Percentiles rank a stretch among this genome's conserved stretches.
These are phyloP conservation scores for Xenoacremonium recifei DNA, from an alignment of 2,329 filamentous ascomycete genomes.

Conservation along the genomic window DNA sequence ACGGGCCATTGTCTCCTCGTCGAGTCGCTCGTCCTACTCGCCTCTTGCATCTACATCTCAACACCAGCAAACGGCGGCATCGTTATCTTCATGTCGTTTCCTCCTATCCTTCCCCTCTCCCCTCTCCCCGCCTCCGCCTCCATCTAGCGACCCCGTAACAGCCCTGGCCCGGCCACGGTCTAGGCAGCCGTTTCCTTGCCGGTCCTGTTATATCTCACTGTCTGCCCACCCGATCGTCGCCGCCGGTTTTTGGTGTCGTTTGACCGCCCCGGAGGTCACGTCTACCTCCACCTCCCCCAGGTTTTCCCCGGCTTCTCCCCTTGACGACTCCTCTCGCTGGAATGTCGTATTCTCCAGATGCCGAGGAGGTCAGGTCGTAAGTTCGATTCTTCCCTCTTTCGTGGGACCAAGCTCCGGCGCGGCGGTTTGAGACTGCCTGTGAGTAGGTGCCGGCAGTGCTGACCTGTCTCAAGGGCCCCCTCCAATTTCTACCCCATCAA, in stretches of 20 bases:
- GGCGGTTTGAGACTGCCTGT: background rate
- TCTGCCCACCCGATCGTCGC: background rate
- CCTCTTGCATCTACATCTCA: background rate
- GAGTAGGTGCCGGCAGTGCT: conserved; percentile 13
- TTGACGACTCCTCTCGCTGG: conserved; percentile 5
- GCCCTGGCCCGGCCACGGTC: background rate
- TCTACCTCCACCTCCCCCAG: conserved; percentile 1
- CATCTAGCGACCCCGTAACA: background rate
- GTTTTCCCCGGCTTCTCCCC: conserved; percentile 11
- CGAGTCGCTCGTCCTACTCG: background rate
- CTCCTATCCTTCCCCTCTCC: background rate
- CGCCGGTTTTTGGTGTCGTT: background rate
- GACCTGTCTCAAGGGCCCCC: conserved; percentile 19
- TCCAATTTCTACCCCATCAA: conserved; percentile 28
- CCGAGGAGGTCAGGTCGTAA: conserved; percentile 28
- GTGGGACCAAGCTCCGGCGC: background rate
- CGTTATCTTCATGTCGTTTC: background rate
- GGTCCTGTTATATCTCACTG: background rate
- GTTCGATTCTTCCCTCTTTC: conserved; percentile 1
- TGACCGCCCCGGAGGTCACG: background rate
- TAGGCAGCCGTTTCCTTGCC: background rate
- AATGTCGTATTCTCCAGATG: conserved; percentile 19
- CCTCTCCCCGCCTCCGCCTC: background rate
- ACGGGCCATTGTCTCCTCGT: background rate
- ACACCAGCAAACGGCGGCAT: background rate